A percentile compares a stretch with the other conserved stretches of the same genome.
Evolutionary conservation across 2,329 filamentous ascomycete genomes (phyloP).

Genomic region (Chrysoporthe cubensis): DNA sequence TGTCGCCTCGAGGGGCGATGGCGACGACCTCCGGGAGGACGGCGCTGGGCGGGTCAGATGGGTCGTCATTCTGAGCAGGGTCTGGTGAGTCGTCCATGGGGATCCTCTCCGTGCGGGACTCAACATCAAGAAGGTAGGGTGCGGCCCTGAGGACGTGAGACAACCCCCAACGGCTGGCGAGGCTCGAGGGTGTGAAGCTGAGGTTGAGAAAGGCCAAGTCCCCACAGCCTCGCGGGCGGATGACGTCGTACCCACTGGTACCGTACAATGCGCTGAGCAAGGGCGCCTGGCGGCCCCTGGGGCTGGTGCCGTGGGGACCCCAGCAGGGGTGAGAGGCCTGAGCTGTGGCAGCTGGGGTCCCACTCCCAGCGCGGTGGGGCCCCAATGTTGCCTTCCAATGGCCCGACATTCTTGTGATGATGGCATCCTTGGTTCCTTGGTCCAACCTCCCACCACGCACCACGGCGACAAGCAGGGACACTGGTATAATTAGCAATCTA

Average conservation of each 20-base stretch:
- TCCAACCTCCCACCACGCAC: not conserved
- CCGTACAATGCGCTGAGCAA: not conserved
- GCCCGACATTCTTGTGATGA: constrained; percentile 11
- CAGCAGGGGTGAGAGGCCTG: not conserved
- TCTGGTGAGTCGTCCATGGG: constrained; percentile 33
- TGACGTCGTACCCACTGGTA: constrained; percentile 4
- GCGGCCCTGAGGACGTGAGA: not conserved
- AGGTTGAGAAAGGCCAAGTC: not conserved
- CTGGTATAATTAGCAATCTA: not conserved
- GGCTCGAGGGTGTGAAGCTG: not conserved
- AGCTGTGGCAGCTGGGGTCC: not conserved
- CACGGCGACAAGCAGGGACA: not conserved
- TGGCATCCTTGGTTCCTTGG: constrained; percentile 6
- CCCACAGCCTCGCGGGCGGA: constrained; percentile 6
- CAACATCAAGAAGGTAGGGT: constrained; percentile 21
- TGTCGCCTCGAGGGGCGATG: constrained; percentile 63
- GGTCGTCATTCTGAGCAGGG: constrained; percentile 32
- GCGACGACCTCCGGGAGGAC: constrained; percentile 46
- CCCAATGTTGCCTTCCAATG: not conserved
- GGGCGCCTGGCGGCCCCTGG: not conserved
- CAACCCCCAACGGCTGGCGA: not conserved
- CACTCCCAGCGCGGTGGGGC: not conserved
- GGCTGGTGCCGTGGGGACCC: not conserved
- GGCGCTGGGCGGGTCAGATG: constrained; percentile 16
- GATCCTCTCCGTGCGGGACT: not conserved